Evolutionary conservation across 2,329 filamentous ascomycete species (phyloP).

Genomic region (Paramyrothecium roridum): DNA sequence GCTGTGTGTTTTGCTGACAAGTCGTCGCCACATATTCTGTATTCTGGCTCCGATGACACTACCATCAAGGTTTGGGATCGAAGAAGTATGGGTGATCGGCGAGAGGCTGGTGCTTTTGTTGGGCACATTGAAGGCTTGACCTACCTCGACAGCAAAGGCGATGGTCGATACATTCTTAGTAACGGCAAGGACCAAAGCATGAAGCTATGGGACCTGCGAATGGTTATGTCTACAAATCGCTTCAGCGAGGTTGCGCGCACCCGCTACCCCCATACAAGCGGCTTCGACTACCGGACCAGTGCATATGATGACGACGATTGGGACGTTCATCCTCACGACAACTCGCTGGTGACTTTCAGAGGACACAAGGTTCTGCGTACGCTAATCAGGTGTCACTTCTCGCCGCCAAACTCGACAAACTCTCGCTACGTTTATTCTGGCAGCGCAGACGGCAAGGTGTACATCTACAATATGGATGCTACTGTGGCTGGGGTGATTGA

Average conservation of each 20-base stretch:
- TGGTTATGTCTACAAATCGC: conserved; percentile 73
- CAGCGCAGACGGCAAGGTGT: conserved; percentile 84
- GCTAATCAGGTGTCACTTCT: conserved; percentile 93
- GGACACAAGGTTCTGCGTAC: conserved; percentile 88
- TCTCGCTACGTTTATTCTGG: conserved; percentile 92
- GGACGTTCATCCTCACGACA: conserved; percentile 69
- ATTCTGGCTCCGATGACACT: conserved; percentile 92
- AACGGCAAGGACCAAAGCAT: conserved; percentile 97
- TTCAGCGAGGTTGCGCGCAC: conserved; percentile 53
- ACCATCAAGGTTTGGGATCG: conserved; percentile 97
- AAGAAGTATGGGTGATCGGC: conserved; percentile 81
- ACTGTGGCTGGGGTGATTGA: conserved; percentile 77
- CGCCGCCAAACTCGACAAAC: conserved; percentile 79
- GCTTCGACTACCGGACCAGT: conserved; percentile 74
- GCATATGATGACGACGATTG: conserved; percentile 63
- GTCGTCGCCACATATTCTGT: conserved; percentile 86
- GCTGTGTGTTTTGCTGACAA: conserved; percentile 94
- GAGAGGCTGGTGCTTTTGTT: conserved; percentile 64
- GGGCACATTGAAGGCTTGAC: conserved; percentile 66
- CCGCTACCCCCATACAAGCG: conserved; percentile 48
- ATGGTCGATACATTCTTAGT: conserved; percentile 79
- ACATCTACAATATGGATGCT: conserved; percentile 91
- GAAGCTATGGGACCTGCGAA: conserved; percentile 94
- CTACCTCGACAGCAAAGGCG: conserved; percentile 68
- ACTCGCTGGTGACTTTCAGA: conserved; percentile 88